These are phyloP conservation scores for Plasmodium adleri DNA, from an alignment of 169 alveolate species.

Conservation along the genomic window DNA sequence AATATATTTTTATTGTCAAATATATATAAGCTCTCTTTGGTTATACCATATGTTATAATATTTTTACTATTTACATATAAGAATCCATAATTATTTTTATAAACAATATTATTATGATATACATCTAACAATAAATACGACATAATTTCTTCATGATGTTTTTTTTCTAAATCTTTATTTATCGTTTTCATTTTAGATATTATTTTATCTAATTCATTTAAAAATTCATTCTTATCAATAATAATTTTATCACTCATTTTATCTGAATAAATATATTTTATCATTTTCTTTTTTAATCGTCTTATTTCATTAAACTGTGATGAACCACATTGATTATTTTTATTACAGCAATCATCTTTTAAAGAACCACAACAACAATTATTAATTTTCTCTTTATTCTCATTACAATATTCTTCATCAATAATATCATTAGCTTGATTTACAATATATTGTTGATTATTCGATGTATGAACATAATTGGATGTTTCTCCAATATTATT, in stretches of 20 bases:
- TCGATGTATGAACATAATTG: no score
- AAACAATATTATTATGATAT: slow-evolving; percentile 47
- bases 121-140: slow-evolving; percentile 42
- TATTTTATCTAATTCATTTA: slow-evolving; percentile 41
- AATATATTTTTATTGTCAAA: slow-evolving; percentile 68
- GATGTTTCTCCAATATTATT: no score
- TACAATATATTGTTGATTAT: no score
- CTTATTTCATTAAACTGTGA: slow-evolving; percentile 42
- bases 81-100: slow-evolving; percentile 25
- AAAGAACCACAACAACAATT: no score
- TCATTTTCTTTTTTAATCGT: slow-evolving; percentile 32
- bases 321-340: not conserved
- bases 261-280: slow-evolving; percentile 24
- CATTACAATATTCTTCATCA: no score
- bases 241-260: slow-evolving; percentile 31
- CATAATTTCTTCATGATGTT: slow-evolving; percentile 36
- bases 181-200: slow-evolving; percentile 36
- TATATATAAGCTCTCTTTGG: slow-evolving; percentile 32
- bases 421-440: no score
- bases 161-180: slow-evolving; percentile 22
- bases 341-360: no score
- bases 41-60: slow-evolving; percentile 46
- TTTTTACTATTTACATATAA: slow-evolving; percentile 46
- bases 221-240: slow-evolving; percentile 39
- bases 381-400: no score